phyloP scores from a whole-genome alignment of 73 alveolate genomes.

The Halteria grandinella region DNA sequence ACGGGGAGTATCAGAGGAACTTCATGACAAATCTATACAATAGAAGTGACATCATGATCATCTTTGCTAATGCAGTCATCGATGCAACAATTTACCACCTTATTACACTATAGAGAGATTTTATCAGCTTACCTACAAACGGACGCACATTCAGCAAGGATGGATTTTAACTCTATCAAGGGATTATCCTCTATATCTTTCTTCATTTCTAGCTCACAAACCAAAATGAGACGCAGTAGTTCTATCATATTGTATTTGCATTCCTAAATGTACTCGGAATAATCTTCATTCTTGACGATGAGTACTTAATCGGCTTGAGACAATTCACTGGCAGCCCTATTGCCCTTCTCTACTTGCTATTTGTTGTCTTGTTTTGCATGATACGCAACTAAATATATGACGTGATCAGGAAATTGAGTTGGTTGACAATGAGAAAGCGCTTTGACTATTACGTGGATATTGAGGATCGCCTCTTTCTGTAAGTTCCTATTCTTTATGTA shows the following conservation, averaged over 20 bases:
- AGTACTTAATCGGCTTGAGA: conserved; percentile 1
- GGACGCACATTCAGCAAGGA: not conserved
- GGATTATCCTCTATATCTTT: not conserved
- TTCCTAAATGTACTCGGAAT: conserved; percentile 26
- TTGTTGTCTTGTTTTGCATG: not conserved
- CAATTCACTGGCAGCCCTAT: conserved; percentile 1
- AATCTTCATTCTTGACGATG: conserved; percentile 25
- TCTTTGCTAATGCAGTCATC: not conserved
- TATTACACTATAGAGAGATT: not conserved
- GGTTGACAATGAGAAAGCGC: not conserved
- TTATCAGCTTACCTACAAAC: not conserved
- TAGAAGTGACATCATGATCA: not conserved
- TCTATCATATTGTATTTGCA: not conserved
- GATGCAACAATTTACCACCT: not conserved
- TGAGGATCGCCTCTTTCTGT: conserved; percentile 25
- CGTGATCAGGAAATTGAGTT: not conserved
- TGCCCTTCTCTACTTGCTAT: not conserved
- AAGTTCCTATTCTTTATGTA: too few species aligned
- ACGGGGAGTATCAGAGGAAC: conserved; percentile 26
- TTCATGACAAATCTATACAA: not conserved
- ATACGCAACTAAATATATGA: not conserved
- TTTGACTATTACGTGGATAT: conserved; percentile 2
- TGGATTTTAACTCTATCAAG: conserved; percentile 9
- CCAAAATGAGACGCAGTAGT: not conserved
- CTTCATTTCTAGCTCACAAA: not conserved